A percentile compares a stretch with the other conserved stretches of the same genome.
Conservation (phyloP, 2,329 filamentous ascomycete genomes). For the Aspergillus versicolor region DNA sequence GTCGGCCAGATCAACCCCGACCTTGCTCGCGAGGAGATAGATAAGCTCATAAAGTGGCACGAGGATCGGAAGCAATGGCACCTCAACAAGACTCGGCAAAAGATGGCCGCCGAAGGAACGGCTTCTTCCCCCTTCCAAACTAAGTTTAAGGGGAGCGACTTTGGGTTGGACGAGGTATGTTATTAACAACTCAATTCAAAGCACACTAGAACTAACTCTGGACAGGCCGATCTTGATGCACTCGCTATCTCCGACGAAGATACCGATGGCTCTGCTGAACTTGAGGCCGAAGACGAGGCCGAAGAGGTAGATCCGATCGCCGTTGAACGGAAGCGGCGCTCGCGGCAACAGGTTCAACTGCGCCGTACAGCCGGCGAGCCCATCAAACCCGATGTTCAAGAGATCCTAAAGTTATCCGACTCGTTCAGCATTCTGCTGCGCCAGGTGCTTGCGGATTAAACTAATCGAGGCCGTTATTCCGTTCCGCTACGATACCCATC, state of each 20-base stretch:
- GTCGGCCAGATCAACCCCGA: slow-evolving; percentile 67
- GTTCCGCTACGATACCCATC: slow-evolving; percentile 19
- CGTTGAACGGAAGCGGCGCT: slow-evolving; percentile 75
- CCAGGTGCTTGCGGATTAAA: slow-evolving; percentile 72
- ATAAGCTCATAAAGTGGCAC: slow-evolving; percentile 88
- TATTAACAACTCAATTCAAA: not conserved
- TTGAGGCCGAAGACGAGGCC: slow-evolving; percentile 65
- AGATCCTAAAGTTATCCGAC: slow-evolving; percentile 76
- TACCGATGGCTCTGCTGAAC: slow-evolving; percentile 62
- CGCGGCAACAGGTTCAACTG: slow-evolving; percentile 75
- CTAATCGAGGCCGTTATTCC: not conserved
- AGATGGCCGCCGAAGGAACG: slow-evolving; percentile 87
- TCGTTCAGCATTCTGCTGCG: slow-evolving; percentile 81
- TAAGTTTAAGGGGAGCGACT: slow-evolving; percentile 76
- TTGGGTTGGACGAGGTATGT: slow-evolving; percentile 76
- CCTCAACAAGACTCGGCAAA: slow-evolving; percentile 93
- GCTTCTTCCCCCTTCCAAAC: slow-evolving; percentile 52
- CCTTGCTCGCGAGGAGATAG: slow-evolving; percentile 75
- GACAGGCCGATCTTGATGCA: slow-evolving; percentile 72
- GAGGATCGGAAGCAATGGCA: slow-evolving; percentile 97
- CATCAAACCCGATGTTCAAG: slow-evolving; percentile 72
- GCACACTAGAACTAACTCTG: slow-evolving; percentile 12
- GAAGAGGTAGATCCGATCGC: slow-evolving; percentile 77
- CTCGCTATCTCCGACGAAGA: slow-evolving; percentile 75
- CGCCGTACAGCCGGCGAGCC: slow-evolving; percentile 80